Conservation (phyloP, 2,329 filamentous ascomycete genomes). For the Exophiala bonariae region DNA sequence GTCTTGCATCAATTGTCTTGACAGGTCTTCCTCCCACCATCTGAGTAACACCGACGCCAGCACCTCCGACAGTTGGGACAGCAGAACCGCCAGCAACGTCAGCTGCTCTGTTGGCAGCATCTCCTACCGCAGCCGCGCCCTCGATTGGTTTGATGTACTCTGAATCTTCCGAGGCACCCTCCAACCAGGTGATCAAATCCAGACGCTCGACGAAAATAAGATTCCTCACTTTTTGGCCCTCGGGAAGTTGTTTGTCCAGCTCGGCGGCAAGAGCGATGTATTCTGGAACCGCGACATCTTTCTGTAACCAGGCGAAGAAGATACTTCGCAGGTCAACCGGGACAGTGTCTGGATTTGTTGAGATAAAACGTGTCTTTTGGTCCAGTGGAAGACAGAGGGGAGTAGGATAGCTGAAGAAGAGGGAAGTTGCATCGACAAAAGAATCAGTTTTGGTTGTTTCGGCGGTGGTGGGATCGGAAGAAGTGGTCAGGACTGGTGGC, state of each 20-base stretch:
- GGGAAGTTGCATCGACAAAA: slow-evolving; percentile 74
- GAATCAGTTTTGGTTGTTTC: slow-evolving; percentile 60
- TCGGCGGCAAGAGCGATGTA: slow-evolving; percentile 83
- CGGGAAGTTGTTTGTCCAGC: slow-evolving; percentile 72
- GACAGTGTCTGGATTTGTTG: slow-evolving; percentile 56
- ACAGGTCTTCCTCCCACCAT: slow-evolving; percentile 48
- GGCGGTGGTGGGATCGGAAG: slow-evolving; percentile 60
- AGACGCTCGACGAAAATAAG: slow-evolving; percentile 87
- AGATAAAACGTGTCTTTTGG: slow-evolving; percentile 80
- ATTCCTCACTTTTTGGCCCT: slow-evolving; percentile 72
- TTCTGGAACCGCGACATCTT: slow-evolving; percentile 83
- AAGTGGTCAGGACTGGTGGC: slow-evolving; percentile 72
- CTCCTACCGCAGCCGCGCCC: slow-evolving; percentile 52
- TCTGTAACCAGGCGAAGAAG: slow-evolving; percentile 94
- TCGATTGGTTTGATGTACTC: slow-evolving; percentile 88
- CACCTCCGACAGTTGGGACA: slow-evolving; percentile 38
- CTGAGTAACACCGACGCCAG: slow-evolving; percentile 40
- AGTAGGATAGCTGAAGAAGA: slow-evolving; percentile 65
- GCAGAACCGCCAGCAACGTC: slow-evolving; percentile 53
- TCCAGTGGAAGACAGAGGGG: slow-evolving; percentile 68
- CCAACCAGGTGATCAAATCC: slow-evolving; percentile 90
- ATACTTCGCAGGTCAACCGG: slow-evolving; percentile 87
- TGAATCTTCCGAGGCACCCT: slow-evolving; percentile 83
- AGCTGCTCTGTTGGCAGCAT: slow-evolving; percentile 47
- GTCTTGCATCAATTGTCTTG: slow-evolving; percentile 74